Base-by-base conservation (phyloP, 2,329 filamentous ascomycete genomes). In the Sporothrix luriei region DNA sequence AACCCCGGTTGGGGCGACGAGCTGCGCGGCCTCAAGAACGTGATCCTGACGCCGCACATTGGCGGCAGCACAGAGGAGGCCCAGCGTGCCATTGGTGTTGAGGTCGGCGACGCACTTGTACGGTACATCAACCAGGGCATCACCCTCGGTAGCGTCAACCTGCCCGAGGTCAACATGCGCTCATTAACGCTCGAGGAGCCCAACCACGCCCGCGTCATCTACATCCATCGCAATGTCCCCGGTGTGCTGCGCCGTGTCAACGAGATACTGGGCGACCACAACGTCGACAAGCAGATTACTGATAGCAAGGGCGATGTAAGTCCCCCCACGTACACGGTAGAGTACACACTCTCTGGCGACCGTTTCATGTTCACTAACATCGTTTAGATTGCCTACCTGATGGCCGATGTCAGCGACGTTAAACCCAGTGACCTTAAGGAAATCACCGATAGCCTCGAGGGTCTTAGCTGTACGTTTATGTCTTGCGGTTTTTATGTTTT, bases 201-300 rank as follows among this genome's bases (percentile, higher is more conserved):
- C 29, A 89, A 97, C 78, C 91, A 95, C 78, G 93, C 94, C 69
- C 90, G 95, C 61, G 87, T 98, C 73, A 94, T 98, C 76, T 99
- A 94, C 81, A 96, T 99, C 75, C 95, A 99, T 82, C 91, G 91
- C 80, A 99, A 99, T 81, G 88, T 98, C 26, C 95, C 95, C 62
- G 95, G 95, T 84, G 95, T 99, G 73, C 84, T 99, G 79, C 88
- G 93, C 77, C 92, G 90, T 83, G 95, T 99, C 74, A 99, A 99
- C 84, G 92, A 95, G 77, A 93, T 98, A 72, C 86, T 99, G 62
- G 92, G 91, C 55, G 90, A 96, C 76, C 94, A 99, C 84, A 99
- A 99, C 79, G 94, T 99, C 75, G 94, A 97, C 83, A 98, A 98
- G 85, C 95, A 99, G 82, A 98, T 96, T 84, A 95, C 92, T 66